phyloP scores from a whole-genome alignment of 257 asterid species.

The Solanum clarkiae region DNA sequence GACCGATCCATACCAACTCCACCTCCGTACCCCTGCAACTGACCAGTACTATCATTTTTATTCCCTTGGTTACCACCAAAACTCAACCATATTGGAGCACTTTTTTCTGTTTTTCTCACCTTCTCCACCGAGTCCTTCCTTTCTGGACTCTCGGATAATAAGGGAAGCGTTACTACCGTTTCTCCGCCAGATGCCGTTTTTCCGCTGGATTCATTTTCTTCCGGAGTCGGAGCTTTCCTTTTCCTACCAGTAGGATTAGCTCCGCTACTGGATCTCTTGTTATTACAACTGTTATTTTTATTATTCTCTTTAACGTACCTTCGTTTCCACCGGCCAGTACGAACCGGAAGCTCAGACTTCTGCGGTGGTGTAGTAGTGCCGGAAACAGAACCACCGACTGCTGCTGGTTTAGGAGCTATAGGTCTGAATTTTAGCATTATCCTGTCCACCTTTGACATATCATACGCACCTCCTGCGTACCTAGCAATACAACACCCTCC shows the following conservation, averaged over 20 bases:
- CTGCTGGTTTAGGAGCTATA: constrained; percentile 72
- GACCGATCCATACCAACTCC: not conserved
- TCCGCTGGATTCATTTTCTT: not conserved
- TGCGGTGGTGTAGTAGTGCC: constrained; percentile 15
- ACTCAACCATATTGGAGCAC: constrained; percentile 31
- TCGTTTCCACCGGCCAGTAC: constrained; percentile 29
- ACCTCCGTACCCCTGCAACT: not conserved
- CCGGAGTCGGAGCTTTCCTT: constrained; percentile 17
- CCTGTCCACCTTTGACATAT: constrained; percentile 31
- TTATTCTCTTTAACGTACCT: constrained; percentile 14
- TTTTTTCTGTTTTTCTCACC: not conserved
- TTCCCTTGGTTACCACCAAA: constrained; percentile 13
- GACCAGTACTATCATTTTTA: not conserved
- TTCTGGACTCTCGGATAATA: constrained; percentile 34
- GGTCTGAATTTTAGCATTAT: constrained; percentile 71
- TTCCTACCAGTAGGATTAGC: constrained; percentile 1
- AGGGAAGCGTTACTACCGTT: constrained; percentile 24
- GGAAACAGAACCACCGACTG: constrained; percentile 7
- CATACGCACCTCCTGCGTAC: constrained; percentile 36
- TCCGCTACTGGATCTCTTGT: not conserved
- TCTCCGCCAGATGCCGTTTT: constrained; percentile 20
- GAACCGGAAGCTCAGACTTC: not conserved
- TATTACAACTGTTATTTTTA: not conserved
- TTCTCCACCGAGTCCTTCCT: not conserved
- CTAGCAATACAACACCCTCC: constrained; percentile 75